Evolutionary conservation across 148 eudicot genomes (phyloP), one percentile per base, ranked within the genome.

Genomic region (Persicaria maculosa): DNA sequence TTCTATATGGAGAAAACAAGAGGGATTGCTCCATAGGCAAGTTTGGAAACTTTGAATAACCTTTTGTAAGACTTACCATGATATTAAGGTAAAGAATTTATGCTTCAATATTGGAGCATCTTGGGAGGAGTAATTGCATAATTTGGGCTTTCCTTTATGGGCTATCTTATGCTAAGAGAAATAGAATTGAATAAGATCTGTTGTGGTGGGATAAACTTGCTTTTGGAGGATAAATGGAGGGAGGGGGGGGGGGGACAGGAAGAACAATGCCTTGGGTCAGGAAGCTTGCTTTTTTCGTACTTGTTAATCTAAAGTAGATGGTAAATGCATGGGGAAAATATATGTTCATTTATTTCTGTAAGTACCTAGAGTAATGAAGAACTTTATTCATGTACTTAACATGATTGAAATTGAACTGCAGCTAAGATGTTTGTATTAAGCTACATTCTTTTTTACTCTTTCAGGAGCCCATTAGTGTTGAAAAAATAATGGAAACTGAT

Each of bases 401-500:
- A 65, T 14, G 19, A 40, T 7, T 31, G 45, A 36, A 36, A n/a
- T n/a, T 20, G 45, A 36, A 36, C 17, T 65, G 44, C 46, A 14
- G 46, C 45, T 12, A 36, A 43, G 47, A 14, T 65, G 22, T 54
- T 14, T 68, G 57, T 36, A 14, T 50, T 22, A 47, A 79, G 55
- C 59, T 9, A 0, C 47, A 19, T 50, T 53, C 36, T 72, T 40
- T 31, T 75, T 44, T 17, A 53, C 58, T 74, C 47, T 74, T 80
- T 74, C 83, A 96, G 99, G 99, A 96, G 78, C 97, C 99, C 61
- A 92, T 97, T 84, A 92, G 99, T 83, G 97, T 96, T 79, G 99
- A 96, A 76, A 96, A 96, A 78, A 96, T 96, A 74, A 96, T 92
- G 97, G 99, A 96, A 84, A 96, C 89, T 75, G 99, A 96, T 79